Base-by-base conservation (phyloP, 441 rosid species). In the Syzygium syzygioides region DNA sequence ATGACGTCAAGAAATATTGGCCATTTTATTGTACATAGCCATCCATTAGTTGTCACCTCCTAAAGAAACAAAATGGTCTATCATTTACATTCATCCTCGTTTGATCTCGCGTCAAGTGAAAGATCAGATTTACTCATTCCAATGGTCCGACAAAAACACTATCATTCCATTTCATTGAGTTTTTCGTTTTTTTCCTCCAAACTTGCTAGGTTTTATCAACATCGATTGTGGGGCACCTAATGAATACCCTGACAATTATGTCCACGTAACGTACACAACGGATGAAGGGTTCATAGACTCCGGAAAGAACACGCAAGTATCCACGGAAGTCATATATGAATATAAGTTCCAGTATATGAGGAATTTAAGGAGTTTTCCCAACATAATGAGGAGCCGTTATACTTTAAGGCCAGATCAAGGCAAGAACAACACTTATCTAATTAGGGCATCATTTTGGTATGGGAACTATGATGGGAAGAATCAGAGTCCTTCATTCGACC, bases 311-410 rank as follows among this genome's bases (percentile, higher is more conserved):
- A 55, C 6, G 59, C 45, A 28, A 17, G 14, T 85, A n/a, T 85
- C 87, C 37, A 20, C 87, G 10, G 0, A 0, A 5, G 11, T 19
- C 6, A 55, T 19, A 37, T 4, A 25, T 56, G 18, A 13, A 1
- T 0, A 1, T 15, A 1, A 8, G 4, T 28, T 0, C 12, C 68
- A 32, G 18, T 57, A 2, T 0, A 25, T 1, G 17, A 30, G 41
- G 6, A 9, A 55, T 20, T 14, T 85, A 90, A 34, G 91, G 26
- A 34, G 23, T 20, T 32, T 86, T 85, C 50, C 90, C 87, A 60
- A 28, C 0, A 6, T 56, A 52, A 64, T n/a, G 6, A 84, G 89
- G 41, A 88, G 64, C 32, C 64, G 89, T 17, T 88, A 88, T 41
- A 53, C 55, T 2, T 45, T 88, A 9, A 64, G 17, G 13, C 83